Base-by-base conservation (phyloP, 2,329 filamentous ascomycete genomes). In the Hymenoscyphus infarciens region DNA sequence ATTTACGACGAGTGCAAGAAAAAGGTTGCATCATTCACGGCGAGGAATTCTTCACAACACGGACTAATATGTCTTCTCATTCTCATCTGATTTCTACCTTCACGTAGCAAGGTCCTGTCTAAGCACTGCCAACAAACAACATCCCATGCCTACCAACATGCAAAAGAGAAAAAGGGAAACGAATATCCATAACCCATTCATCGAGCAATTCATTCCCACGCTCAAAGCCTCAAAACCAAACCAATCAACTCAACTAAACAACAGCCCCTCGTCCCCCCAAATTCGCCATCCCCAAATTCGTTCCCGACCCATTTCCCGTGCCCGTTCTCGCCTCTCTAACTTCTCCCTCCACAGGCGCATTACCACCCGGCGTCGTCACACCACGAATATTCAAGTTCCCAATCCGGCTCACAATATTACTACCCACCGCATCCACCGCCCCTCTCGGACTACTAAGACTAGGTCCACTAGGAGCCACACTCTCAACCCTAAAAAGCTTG, bases 341-440 rank as follows among this genome's bases (percentile, higher is more conserved):
- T 10, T 56, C 61, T 2, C 56, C 38, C 8, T 49, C 45, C 16
- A 2, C 42, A 29, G 15, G 13, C 25, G 39, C 29, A 29, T 15
- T 35, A 5, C 39, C 45, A 4, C 42, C 57, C 8, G 11, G n/a
- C n/a, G n/a, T 11, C 25, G 61, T 64, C 10, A 68, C 67, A 62
- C 72, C 70, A 25, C 75, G 71, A 5, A 74, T 59, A 64, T 72
- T 75, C 38, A 96, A 78, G 72, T 91, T 92, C 66, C 92, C 91
- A 70, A 97, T 95, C 33, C 93, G 83, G 65, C 89, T 90, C 22
- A 96, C 92, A 59, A 97, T 86, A 68, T 93, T 94, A 75, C 89
- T 94, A 0, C 94, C 94, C 0, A 97, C 92, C 0, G 92, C 93
- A 76, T 97, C 94, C 2, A 97, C 93, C 0, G 94, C 94, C 0